Evolutionary conservation across 257 asterid genomes (phyloP).

Genomic region (Nicotiana sylvestris): DNA sequence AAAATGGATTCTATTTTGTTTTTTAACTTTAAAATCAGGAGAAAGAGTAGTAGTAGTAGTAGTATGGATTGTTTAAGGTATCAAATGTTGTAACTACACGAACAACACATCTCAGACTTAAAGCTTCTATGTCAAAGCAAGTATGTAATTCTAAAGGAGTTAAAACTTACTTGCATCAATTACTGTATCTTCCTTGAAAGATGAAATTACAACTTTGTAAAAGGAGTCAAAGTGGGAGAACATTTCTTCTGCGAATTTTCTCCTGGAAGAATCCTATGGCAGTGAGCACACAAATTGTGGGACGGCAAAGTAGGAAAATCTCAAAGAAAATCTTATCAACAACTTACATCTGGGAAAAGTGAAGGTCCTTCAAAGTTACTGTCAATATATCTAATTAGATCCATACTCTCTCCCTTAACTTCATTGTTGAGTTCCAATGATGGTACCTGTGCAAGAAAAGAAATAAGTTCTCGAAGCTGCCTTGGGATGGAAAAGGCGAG

Average conservation of each 20-base stretch:
- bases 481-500: not conserved
- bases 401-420: constrained; percentile 88
- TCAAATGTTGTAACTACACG: constrained; percentile 53
- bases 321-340: not conserved
- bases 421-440: constrained; percentile 69
- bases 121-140: not conserved
- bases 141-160: not conserved
- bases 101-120: constrained; percentile 2
- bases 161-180: constrained; percentile 43
- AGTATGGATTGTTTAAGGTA: not conserved
- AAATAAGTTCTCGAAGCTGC: not conserved
- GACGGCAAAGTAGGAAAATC: not conserved
- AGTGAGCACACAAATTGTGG: constrained; percentile 9
- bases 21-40: no score
- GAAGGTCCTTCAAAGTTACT: constrained; percentile 75
- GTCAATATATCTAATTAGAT: constrained; percentile 65
- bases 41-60: no score
- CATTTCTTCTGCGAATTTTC: constrained; percentile 58
- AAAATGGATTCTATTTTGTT: no score
- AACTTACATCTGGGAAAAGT: constrained; percentile 70
- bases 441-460: constrained; percentile 51
- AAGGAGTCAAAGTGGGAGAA: constrained; percentile 45
- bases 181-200: constrained; percentile 48
- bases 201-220: constrained; percentile 36
- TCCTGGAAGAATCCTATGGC: constrained; percentile 52